phyloP scores from a whole-genome alignment of 257 asterid species.

The Penstemon barbatus region DNA sequence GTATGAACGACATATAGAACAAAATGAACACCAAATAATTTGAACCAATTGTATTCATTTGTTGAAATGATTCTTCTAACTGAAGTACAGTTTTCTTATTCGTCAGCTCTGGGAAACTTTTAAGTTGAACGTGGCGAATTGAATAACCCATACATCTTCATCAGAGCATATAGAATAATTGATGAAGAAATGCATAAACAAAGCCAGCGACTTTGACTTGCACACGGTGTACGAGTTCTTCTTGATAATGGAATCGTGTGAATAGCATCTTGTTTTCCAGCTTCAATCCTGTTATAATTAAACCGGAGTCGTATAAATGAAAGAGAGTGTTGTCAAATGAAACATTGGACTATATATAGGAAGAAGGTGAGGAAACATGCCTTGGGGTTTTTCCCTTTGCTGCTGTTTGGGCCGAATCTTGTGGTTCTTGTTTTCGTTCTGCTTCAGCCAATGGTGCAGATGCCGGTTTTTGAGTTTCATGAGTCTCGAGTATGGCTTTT shows the following conservation, averaged over 20 bases:
- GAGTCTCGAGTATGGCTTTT: slow-evolving; percentile 28
- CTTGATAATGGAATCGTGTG: slow-evolving; percentile 27
- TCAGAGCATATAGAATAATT: slow-evolving; percentile 50
- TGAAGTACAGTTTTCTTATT: neutral
- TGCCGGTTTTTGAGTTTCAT: slow-evolving; percentile 22
- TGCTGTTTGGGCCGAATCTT: slow-evolving; percentile 16
- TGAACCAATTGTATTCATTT: neutral
- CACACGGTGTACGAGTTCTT: slow-evolving; percentile 31
- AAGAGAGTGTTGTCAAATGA: neutral
- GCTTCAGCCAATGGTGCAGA: slow-evolving; percentile 14
- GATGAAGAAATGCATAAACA: slow-evolving; percentile 59
- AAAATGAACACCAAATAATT: neutral
- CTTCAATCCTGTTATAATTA: slow-evolving; percentile 25
- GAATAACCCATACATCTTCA: slow-evolving; percentile 50
- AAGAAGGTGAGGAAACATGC: slow-evolving; percentile 23
- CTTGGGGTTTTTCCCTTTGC: slow-evolving; percentile 27
- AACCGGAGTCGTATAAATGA: neutral
- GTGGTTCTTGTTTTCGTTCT: slow-evolving; percentile 21
- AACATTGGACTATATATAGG: neutral
- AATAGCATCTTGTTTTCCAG: slow-evolving; percentile 23
- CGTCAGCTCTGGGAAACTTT: neutral
- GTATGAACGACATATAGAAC: neutral
- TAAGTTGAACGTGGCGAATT: slow-evolving; percentile 25
- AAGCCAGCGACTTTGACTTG: slow-evolving; percentile 44
- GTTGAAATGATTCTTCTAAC: neutral